phyloP scores from a whole-genome alignment of 805 yeast species.

The Ogataea nitratoaversa region DNA sequence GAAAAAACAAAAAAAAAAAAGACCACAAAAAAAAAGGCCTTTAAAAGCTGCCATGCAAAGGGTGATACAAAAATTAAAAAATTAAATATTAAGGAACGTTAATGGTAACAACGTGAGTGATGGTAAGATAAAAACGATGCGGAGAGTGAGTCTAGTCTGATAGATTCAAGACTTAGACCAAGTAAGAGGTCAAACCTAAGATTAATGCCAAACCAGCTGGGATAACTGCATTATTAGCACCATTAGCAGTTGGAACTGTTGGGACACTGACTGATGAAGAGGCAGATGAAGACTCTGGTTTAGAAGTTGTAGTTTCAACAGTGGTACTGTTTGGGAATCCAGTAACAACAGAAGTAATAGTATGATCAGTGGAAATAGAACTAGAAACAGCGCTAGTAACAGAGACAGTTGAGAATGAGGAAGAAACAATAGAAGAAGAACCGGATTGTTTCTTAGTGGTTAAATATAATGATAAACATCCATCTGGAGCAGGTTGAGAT shows the following conservation, averaged over 20 bases:
- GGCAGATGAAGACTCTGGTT: neutral
- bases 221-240: slow-evolving; percentile 6
- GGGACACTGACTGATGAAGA: slow-evolving; percentile 3
- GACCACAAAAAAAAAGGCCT: too few species aligned
- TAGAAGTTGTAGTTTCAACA: neutral
- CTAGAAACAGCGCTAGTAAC: slow-evolving; percentile 1
- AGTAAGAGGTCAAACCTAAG: slow-evolving; percentile 10
- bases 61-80: too few species aligned
- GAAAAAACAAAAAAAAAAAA: too few species aligned
- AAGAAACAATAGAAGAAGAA: slow-evolving; percentile 1
- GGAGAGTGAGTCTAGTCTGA: too few species aligned
- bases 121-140: too few species aligned
- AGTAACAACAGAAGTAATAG: slow-evolving; percentile 1
- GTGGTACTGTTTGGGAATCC: neutral
- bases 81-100: too few species aligned
- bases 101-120: too few species aligned
- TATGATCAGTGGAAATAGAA: slow-evolving; percentile 1
- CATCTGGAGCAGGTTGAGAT: slow-evolving; percentile 14
- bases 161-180: neutral
- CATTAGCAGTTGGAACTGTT: too few species aligned
- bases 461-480: slow-evolving; percentile 9
- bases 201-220: slow-evolving; percentile 14
- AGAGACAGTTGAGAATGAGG: slow-evolving; percentile 6
- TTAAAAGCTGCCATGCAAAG: too few species aligned
- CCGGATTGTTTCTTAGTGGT: slow-evolving; percentile 4